Base-by-base conservation (phyloP, 2,329 filamentous ascomycete genomes). In the Ophiostoma sp. region DNA sequence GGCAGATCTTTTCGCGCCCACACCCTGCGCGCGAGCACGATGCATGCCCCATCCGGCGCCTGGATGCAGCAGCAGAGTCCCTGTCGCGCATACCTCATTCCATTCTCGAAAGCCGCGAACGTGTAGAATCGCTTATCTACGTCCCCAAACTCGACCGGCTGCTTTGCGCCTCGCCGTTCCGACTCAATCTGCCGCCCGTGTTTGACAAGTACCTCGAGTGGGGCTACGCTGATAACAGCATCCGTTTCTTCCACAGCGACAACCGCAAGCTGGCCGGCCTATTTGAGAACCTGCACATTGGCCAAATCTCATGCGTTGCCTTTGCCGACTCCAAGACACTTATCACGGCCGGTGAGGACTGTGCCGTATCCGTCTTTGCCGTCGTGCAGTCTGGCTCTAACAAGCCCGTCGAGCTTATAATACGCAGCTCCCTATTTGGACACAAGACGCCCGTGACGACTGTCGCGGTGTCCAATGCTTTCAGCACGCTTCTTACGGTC, bases 171-270 rank as follows among this genome's bases (percentile, higher is more conserved):
- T 91, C 92, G 20, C 89, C 93, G 0, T 93, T 96, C 79, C 87
- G 93, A 27, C 84, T 97, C 60, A 95, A 97, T 76, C 88, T 98
- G 15, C 91, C 94, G 0, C 94, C 94, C 0, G 81, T 83, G 67
- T 96, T 93, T 76, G 94, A 98, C 79, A 93, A 93, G 75, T 97
- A 93, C 76, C 86, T 98, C 74, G 93, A 97, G 80, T 98, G 94
- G 94, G 94, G 94, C 1, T 98, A 96, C 75, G 91, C 92, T 0
- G 95, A 99, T 78, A 92, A 92, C 75, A 96, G 92, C 74, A 86
- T 99, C 36, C 90, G 95, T 4, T 98, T 99, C 82, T 73, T 92
- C 80, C 87, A 90, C 70, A 89, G 90, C 67, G 93, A 97, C 74
- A 92, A 87, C 71, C 89, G 92, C 76, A 94, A 92, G 82, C 83